Base-by-base conservation (phyloP, 768 basidiomycete genomes). In the Suillus spraguei region DNA sequence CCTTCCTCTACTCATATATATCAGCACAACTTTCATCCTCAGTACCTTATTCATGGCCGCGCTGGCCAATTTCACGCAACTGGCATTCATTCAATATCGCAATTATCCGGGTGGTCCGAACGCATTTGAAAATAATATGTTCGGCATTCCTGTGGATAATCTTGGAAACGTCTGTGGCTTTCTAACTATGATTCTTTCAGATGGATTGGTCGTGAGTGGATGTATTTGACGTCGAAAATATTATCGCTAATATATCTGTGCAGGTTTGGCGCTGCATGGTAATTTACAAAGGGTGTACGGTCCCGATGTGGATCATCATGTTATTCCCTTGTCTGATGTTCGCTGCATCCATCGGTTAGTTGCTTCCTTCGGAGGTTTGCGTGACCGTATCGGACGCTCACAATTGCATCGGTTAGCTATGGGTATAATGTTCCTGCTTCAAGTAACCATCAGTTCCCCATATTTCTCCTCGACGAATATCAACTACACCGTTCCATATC, bases 71-170 rank as follows among this genome's bases (percentile, higher is more conserved):
- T 69, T 76, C 47, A 67, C 67, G 0, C 73, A 74, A 38, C 65
- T 74, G 60, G 64, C 68, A 0, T 77, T 76, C 59, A 70, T 78
- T 49, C 71, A 78, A 59, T 55, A 71, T 53, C 70, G 77, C 5
- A 67, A 76, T 53, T 77, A 69, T 39, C 71, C 72, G 0, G 74
- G 75, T 3, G 77, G 77, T 16, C 76, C 77, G 5, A 68, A 52
- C 14, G 68, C 64, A 10, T 78, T 63, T 39, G 68, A 68, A 22
- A 60, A 64, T 9, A n/a, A 59, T 3, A 63, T 64, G 60, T 77
- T 67, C 61, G 66, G 65, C 11, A 64, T 68, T 20, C 72, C 72
- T 22, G 33, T 70, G 5, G 65, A 65, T 24, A 16, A 63, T 16
- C 9, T 39, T 2, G 69, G 67, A 2, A 72, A 69, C 16, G 63